Conservation (phyloP, 2,329 filamentous ascomycete genomes). For the Chrysosporium queenslandicum region DNA sequence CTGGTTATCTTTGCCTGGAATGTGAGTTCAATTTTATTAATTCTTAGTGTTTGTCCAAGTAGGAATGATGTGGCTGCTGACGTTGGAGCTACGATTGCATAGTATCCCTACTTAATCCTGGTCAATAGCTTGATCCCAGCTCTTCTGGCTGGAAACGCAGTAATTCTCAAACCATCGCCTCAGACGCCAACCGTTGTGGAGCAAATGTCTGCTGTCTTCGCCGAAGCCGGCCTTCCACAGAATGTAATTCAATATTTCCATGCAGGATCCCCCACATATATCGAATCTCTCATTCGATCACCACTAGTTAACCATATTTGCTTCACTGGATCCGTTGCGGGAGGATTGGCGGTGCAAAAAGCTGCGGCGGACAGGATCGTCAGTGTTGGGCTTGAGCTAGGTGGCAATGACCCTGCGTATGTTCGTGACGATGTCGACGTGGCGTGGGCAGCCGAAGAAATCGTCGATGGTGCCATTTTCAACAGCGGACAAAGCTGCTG, state of each 20-base stretch:
- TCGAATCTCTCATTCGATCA: constrained; percentile 69
- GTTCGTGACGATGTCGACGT: constrained; percentile 76
- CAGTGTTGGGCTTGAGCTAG: constrained; percentile 79
- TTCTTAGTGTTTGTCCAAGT: too few relatives aligned
- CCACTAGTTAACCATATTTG: constrained; percentile 71
- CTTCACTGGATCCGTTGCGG: constrained; percentile 88
- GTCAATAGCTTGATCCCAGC: constrained; percentile 88
- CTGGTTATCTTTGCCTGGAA: constrained; percentile 94
- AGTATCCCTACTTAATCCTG: constrained; percentile 92
- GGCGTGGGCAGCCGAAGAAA: constrained; percentile 83
- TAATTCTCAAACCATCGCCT: constrained; percentile 89
- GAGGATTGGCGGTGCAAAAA: constrained; percentile 74
- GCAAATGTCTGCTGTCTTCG: constrained; percentile 66
- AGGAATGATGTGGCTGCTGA: constrained; percentile 4
- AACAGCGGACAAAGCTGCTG: constrained; percentile 99
- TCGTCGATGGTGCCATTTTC: constrained; percentile 92
- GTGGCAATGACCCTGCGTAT: constrained; percentile 91
- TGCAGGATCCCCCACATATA: constrained; percentile 63
- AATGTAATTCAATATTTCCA: constrained; percentile 90
- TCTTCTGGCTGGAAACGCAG: constrained; percentile 78
- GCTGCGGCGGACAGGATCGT: constrained; percentile 76
- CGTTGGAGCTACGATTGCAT: constrained; percentile 4
- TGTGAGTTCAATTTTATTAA: constrained; percentile 47
- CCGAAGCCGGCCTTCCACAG: constrained; percentile 66
- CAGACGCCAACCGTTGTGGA: constrained; percentile 90